Conservation (phyloP, 2,329 filamentous ascomycete genomes). For the Fusarium sp. region DNA sequence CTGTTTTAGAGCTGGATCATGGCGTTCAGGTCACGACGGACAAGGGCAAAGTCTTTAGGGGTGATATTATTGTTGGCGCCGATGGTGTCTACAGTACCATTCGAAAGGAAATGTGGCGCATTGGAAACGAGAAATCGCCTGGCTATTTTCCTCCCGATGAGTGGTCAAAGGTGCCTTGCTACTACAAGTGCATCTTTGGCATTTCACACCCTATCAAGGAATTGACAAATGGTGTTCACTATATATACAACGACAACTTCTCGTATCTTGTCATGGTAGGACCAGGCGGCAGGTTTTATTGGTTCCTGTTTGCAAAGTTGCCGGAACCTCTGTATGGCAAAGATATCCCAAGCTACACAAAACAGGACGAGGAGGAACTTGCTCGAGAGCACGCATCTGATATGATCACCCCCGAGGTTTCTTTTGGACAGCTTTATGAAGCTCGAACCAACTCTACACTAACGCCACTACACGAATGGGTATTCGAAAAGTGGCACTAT, state of each 20-base stretch:
- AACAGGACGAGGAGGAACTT: not conserved
- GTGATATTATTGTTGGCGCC: conserved; percentile 54
- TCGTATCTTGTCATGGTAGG: not conserved
- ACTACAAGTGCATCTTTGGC: conserved; percentile 24
- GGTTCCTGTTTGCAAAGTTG: conserved; percentile 9
- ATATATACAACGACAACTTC: not conserved
- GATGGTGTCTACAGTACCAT: conserved; percentile 58
- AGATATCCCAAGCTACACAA: not conserved
- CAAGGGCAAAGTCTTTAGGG: conserved; percentile 39
- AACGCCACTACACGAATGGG: conserved; percentile 8
- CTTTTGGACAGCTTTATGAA: not conserved
- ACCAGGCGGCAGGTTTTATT: conserved; percentile 6
- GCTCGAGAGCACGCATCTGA: not conserved
- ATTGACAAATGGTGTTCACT: not conserved
- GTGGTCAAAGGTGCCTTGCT: conserved; percentile 18
- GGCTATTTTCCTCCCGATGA: conserved; percentile 24
- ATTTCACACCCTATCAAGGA: not conserved
- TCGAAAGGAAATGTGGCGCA: conserved; percentile 49
- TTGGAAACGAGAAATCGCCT: conserved; percentile 1
- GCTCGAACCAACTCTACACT: not conserved
- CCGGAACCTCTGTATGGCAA: not conserved
- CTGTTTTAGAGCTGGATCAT: not conserved
- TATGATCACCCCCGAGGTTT: not conserved
- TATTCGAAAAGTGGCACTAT: conserved; percentile 18
- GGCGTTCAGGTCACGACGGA: not conserved